Evolutionary conservation across 129 eudicot species (phyloP), one percentile per base, ranked within the genome.

Genomic region (Escallonia rubra): DNA sequence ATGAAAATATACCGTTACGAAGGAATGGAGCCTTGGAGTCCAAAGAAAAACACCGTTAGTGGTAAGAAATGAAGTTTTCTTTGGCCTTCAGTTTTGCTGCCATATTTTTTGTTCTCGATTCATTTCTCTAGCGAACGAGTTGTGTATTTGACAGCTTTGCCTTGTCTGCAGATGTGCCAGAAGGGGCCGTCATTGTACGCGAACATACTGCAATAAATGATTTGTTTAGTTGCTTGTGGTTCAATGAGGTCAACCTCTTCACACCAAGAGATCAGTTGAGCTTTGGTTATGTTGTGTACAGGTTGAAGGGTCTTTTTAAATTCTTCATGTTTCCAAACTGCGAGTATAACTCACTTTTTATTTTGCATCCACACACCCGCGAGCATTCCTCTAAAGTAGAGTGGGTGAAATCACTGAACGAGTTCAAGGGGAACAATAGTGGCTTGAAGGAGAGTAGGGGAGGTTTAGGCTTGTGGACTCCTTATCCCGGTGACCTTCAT

Each of bases 261-360:
- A 94, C 99, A 6, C 99, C 99, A 48, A 87, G 99, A 79, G 99
- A 94, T 67, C 97, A 94, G 74, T 78, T 94, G 55, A 94, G 99
- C 82, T 94, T 94, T 13, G 99, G 99, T 6, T 94, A 86, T 57
- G 99, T 94, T 2, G 96, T 94, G 44, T 90, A 94, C 73, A 87
- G 99, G 72, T 63, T 94, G 66, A 75, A 79, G 64, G 84, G 85
- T 52, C 55, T 40, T 34, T 89, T 94, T 75, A 81, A 90, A 42
- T 81, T 82, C 60, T 90, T 82, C 62, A 89, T 94, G 97, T 94
- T 94, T 62, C 96, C 90, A 3, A 94, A 94, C 67, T 94, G 99
- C 11, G 99, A 94, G 79, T 94, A 87, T 65, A 84, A 94, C 70
- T 80, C 97, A 3, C 71, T 94, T 39, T 89, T 90, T 73, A 74